Evolutionary conservation across 1,284 basidiomycete genomes (phyloP).

Genomic region (Hymenochaete sp.): DNA sequence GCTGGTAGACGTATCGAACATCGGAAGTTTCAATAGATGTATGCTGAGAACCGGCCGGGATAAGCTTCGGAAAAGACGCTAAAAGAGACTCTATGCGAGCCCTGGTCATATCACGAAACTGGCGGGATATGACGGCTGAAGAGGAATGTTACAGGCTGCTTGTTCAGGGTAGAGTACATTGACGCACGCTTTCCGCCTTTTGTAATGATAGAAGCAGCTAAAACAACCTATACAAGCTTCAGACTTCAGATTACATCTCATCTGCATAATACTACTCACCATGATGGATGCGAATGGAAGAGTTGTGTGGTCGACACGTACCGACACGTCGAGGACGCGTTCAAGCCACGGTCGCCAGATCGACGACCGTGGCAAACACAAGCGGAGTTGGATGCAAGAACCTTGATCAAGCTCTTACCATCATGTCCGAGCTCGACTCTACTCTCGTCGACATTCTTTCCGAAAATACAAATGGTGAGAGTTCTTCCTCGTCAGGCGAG

Average conservation of each 20-base stretch:
- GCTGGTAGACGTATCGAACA: slow-evolving; percentile 97
- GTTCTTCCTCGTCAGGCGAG: neutral
- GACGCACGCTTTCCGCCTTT: slow-evolving; percentile 82
- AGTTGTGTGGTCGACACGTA: neutral
- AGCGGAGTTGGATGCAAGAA: neutral
- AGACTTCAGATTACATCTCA: too few species aligned
- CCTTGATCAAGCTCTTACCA: neutral
- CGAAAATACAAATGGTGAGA: slow-evolving; percentile 2
- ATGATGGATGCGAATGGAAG: neutral
- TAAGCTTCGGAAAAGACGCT: slow-evolving; percentile 95
- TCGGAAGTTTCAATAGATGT: slow-evolving; percentile 90
- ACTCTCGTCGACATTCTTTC: slow-evolving; percentile 13
- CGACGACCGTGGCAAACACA: neutral
- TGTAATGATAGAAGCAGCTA: slow-evolving; percentile 90
- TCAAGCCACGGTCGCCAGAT: neutral
- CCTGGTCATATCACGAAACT: slow-evolving; percentile 91
- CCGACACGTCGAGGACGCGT: neutral
- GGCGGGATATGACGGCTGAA: slow-evolving; percentile 90
- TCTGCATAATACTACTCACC: slow-evolving; percentile 11
- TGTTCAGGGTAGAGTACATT: neutral
- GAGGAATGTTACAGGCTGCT: neutral
- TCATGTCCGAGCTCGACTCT: slow-evolving; percentile 5
- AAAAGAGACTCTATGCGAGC: slow-evolving; percentile 92
- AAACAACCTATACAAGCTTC: too few species aligned
- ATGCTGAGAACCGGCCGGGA: slow-evolving; percentile 95